Percentiles rank a stretch among this genome's conserved stretches.
Conservation (phyloP, 495 filamentous ascomycete genomes). For the Clavariopsis aquatica region DNA sequence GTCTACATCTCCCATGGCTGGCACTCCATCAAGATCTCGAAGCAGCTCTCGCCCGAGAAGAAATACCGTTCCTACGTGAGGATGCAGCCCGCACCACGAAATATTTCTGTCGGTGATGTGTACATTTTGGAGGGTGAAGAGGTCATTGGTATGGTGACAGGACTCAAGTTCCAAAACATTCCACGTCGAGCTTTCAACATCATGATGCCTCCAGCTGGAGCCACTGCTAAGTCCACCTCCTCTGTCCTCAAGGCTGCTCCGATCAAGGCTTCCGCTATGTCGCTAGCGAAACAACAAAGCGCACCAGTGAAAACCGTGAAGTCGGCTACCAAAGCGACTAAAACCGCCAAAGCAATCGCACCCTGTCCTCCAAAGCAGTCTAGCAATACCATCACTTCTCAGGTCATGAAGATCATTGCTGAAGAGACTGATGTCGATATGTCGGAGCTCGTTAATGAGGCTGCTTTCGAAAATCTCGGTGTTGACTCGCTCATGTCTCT, state of each 20-base stretch:
- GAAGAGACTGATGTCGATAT: slow-evolving; percentile 49
- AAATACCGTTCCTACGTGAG: slow-evolving; percentile 49
- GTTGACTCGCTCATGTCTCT: slow-evolving; percentile 50
- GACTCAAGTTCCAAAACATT: slow-evolving; percentile 51
- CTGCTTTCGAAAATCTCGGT: slow-evolving; percentile 50
- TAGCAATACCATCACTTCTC: slow-evolving; percentile 41
- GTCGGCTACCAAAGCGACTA: slow-evolving; percentile 8
- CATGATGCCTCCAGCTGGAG: slow-evolving; percentile 43
- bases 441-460: slow-evolving; percentile 49
- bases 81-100: slow-evolving; percentile 48
- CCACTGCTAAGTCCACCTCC: slow-evolving; percentile 25
- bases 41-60: slow-evolving; percentile 43
- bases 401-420: slow-evolving; percentile 50
- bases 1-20: slow-evolving; percentile 53
- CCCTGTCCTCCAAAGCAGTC: slow-evolving; percentile 30
- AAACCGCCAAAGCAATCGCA: slow-evolving; percentile 20
- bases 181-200: slow-evolving; percentile 49
- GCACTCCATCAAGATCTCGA: slow-evolving; percentile 47
- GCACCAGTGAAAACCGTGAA: slow-evolving; percentile 23
- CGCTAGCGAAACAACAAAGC: slow-evolving; percentile 1
- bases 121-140: slow-evolving; percentile 50
- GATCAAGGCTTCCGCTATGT: slow-evolving; percentile 1
- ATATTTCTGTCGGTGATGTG: slow-evolving; percentile 49
- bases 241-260: slow-evolving; percentile 29
- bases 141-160: slow-evolving; percentile 46